A percentile compares a stretch with the other conserved stretches of the same genome.
Conservation (phyloP, 805 yeast species). For the Zygoascus ofunaensis region DNA sequence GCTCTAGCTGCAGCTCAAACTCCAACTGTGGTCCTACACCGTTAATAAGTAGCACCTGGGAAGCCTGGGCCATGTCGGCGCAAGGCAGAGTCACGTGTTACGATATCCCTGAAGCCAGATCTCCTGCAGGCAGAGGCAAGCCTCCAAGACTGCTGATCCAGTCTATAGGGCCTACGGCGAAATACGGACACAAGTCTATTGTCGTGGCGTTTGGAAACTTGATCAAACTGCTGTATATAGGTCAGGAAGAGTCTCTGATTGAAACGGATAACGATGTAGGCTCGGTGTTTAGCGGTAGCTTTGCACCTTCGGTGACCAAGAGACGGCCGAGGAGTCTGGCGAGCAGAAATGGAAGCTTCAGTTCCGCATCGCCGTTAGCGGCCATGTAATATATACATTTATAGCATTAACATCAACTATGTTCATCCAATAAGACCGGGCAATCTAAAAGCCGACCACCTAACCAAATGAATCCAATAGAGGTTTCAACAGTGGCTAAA, state of each 20-base stretch:
- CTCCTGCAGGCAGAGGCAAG: slow-evolving; percentile 11
- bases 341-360: neutral
- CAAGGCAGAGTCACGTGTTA: slow-evolving; percentile 53
- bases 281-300: neutral
- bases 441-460: no score
- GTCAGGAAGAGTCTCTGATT: slow-evolving; percentile 51
- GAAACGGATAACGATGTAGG: slow-evolving; percentile 2
- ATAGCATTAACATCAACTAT: neutral
- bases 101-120: slow-evolving; percentile 43
- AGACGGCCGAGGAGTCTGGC: neutral
- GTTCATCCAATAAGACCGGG: no score
- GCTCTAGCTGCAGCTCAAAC: no score
- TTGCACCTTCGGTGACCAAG: neutral
- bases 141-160: slow-evolving; percentile 36
- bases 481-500: no score
- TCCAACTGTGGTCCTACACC: slow-evolving; percentile 11
- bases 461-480: no score
- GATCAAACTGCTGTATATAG: slow-evolving; percentile 64
- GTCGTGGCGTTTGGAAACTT: slow-evolving; percentile 67
- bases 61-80: slow-evolving; percentile 71
- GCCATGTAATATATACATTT: neutral
- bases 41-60: slow-evolving; percentile 49
- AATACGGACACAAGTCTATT: slow-evolving; percentile 70
- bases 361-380: neutral
- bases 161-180: slow-evolving; percentile 50